Evolutionary conservation across 1,284 basidiomycete species (phyloP).

Genomic region (Trametes sp.): DNA sequence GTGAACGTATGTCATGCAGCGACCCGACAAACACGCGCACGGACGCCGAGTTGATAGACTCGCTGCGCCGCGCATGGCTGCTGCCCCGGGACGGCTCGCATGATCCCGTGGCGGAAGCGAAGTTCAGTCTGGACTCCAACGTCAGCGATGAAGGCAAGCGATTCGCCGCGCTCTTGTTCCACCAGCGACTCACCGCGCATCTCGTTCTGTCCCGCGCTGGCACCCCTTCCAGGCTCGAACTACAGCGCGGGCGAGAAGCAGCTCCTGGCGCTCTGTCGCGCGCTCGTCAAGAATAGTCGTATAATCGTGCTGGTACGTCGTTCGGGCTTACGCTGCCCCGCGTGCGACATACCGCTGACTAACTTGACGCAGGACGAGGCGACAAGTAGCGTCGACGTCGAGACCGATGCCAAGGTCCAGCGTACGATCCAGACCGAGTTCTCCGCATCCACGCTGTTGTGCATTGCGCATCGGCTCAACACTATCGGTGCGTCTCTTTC

Average conservation of each 20-base stretch:
- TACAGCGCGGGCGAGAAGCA: conserved; percentile 84
- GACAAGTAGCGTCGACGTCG: conserved; percentile 85
- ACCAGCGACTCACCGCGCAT: not conserved
- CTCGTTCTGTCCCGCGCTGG: not conserved
- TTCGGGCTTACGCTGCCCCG: not conserved
- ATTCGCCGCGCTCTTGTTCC: not conserved
- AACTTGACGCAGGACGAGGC: conserved; percentile 64
- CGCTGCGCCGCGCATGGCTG: conserved; percentile 67
- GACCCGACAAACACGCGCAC: conserved; percentile 64
- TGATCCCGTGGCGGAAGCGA: conserved; percentile 59
- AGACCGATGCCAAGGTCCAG: conserved; percentile 82
- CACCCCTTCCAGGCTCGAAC: conserved; percentile 59
- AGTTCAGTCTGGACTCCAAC: conserved; percentile 71
- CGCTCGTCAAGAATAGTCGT: conserved; percentile 73
- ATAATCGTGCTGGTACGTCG: conserved; percentile 71
- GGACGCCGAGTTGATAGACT: conserved; percentile 61
- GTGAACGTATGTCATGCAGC: conserved; percentile 41
- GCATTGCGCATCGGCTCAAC: conserved; percentile 80
- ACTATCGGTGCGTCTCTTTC: conserved; percentile 66
- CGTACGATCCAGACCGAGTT: conserved; percentile 79
- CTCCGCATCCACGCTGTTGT: conserved; percentile 65
- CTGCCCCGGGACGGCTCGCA: conserved; percentile 56
- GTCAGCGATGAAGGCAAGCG: conserved; percentile 68
- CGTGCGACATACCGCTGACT: conserved; percentile 13
- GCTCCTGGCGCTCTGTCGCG: conserved; percentile 75